Evolutionary conservation across 2,329 filamentous ascomycete species (phyloP).

Genomic region (Sclerotinia borealis): DNA sequence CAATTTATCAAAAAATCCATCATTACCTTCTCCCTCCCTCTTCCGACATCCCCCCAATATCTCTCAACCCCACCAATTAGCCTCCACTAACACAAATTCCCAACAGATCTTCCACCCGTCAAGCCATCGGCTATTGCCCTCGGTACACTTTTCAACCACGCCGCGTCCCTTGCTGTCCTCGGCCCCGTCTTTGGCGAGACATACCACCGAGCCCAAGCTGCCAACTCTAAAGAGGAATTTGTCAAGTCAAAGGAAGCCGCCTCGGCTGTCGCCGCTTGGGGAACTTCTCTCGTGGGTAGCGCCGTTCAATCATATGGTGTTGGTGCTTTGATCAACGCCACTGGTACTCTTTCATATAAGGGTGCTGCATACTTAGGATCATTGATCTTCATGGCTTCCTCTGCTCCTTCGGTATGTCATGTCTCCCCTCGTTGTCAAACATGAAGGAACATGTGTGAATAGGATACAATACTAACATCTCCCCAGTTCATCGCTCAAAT

Average conservation of each 20-base stretch:
- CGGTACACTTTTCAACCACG: conserved; percentile 93
- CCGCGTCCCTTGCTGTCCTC: conserved; percentile 79
- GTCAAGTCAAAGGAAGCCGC: conserved; percentile 87
- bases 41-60: background rate
- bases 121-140: conserved; percentile 98
- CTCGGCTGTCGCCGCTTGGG: conserved; percentile 81
- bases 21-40: background rate
- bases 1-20: background rate
- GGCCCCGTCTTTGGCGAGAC: conserved; percentile 88
- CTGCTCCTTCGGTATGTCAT: conserved; percentile 72
- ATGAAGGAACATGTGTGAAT: background rate
- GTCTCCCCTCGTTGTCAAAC: background rate
- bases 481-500: conserved; percentile 76
- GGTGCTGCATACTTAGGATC: conserved; percentile 88
- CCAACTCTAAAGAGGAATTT: conserved; percentile 97
- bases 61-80: background rate
- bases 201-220: conserved; percentile 83
- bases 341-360: conserved; percentile 93
- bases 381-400: conserved; percentile 85
- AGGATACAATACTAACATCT: background rate
- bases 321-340: conserved; percentile 87
- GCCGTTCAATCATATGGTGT: conserved; percentile 86
- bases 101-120: conserved; percentile 63
- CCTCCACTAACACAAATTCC: background rate
- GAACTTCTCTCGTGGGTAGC: conserved; percentile 82